Percentiles rank a stretch among this genome's conserved stretches.
phyloP scores from a whole-genome alignment of 495 filamentous ascomycete genomes.

The Penicillium waksmanii region DNA sequence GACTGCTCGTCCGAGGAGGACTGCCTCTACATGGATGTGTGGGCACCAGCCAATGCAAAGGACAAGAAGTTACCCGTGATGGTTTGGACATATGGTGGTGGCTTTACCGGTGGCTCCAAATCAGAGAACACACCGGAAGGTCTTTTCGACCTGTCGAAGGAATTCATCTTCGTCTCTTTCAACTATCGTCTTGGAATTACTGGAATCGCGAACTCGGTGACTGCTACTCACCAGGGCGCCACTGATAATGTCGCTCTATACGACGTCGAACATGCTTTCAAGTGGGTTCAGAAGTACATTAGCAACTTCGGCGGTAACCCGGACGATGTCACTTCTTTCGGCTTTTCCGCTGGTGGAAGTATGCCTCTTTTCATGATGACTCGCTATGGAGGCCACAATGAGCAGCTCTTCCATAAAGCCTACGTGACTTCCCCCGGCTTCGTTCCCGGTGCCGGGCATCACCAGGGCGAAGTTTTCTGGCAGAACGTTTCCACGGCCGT shows the following conservation, averaged over 20 bases:
- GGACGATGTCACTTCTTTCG: conserved; percentile 47
- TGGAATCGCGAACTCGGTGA: conserved; percentile 56
- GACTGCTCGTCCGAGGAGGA: conserved; percentile 47
- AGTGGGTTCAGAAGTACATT: conserved; percentile 42
- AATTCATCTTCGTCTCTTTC: conserved; percentile 47
- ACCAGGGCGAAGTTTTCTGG: conserved; percentile 34
- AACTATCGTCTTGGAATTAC: conserved; percentile 58
- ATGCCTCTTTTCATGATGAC: conserved; percentile 46
- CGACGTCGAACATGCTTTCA: conserved; percentile 52
- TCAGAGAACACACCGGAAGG: conserved; percentile 30
- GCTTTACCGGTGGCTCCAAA: conserved; percentile 41
- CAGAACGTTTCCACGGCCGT: conserved; percentile 40
- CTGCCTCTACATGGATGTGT: conserved; percentile 49
- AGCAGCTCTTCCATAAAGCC: conserved; percentile 38
- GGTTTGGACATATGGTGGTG: conserved; percentile 48
- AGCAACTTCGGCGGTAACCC: conserved; percentile 50
- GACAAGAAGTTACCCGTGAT: conserved; percentile 41
- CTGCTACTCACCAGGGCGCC: conserved; percentile 31
- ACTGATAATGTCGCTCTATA: conserved; percentile 54
- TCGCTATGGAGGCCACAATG: conserved; percentile 36
- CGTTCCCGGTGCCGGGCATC: conserved; percentile 36
- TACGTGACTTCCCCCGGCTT: conserved; percentile 43
- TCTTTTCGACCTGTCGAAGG: conserved; percentile 38
- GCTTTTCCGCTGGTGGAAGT: conserved; percentile 44
- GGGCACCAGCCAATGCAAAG: conserved; percentile 31